Evolutionary conservation across 2,329 filamentous ascomycete species (phyloP).

Genomic region (Cladophialophora chaetospira): DNA sequence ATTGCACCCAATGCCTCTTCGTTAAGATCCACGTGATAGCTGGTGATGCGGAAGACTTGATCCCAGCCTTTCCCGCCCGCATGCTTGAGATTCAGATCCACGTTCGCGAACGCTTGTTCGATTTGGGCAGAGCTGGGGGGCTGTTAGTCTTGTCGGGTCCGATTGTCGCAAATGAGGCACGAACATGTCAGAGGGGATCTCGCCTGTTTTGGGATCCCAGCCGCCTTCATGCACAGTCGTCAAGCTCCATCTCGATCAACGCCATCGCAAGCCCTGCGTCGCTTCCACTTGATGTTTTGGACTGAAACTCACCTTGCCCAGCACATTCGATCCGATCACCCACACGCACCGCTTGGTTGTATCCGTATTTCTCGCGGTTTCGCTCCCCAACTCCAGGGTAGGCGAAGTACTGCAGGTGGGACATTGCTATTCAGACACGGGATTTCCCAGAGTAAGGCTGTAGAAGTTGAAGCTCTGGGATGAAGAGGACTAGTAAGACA

Average conservation of each 20-base stretch:
- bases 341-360: conserved; percentile 54
- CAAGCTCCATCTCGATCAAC: too few species aligned
- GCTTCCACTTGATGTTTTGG: conserved; percentile 31
- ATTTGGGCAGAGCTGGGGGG: too few species aligned
- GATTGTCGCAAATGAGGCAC: too few species aligned
- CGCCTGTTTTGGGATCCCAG: too few species aligned
- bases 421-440: not conserved
- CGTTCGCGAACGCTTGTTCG: conserved; percentile 58
- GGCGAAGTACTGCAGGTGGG: not conserved
- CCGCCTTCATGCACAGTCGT: too few species aligned
- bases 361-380: conserved; percentile 28
- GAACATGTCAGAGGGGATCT: too few species aligned
- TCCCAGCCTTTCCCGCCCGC: conserved; percentile 60
- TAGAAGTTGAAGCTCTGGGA: too few species aligned
- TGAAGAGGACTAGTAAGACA: too few species aligned
- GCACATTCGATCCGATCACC: conserved; percentile 51
- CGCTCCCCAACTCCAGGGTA: not conserved
- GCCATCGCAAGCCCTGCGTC: conserved; percentile 45
- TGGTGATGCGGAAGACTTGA: conserved; percentile 55
- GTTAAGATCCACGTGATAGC: conserved; percentile 49
- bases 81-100: conserved; percentile 53
- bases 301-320: conserved; percentile 50
- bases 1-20: conserved; percentile 48
- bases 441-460: too few species aligned
- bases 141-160: too few species aligned